These are phyloP conservation scores for Symbiodinium natans DNA, from an alignment of 73 alveolate species.

Conservation along the genomic window DNA sequence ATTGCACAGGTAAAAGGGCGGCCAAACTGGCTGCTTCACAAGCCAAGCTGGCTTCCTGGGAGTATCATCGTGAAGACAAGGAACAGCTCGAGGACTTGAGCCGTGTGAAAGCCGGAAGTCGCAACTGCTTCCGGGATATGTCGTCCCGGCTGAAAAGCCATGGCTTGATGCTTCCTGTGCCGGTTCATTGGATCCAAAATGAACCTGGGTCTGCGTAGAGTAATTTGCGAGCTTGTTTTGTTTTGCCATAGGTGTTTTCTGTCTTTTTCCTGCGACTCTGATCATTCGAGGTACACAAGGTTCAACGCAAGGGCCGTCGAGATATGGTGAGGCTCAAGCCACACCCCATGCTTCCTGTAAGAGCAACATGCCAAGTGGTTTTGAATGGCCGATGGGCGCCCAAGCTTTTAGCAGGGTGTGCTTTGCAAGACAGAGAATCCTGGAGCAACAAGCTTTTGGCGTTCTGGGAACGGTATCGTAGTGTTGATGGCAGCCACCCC, in stretches of 20 bases:
- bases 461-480: background rate
- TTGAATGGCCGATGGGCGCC: background rate
- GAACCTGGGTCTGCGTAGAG: background rate
- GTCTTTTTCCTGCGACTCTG: no score
- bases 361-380: background rate
- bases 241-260: no score
- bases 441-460: background rate
- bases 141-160: background rate
- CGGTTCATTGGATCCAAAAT: background rate
- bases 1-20: background rate
- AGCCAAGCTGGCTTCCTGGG: background rate
- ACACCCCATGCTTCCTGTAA: conserved; percentile 7
- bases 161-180: conserved; percentile 26
- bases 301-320: background rate
- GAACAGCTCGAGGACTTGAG: background rate
- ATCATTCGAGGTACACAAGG: background rate
- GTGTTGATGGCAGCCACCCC: background rate
- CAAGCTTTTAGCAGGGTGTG: background rate
- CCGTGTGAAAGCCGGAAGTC: background rate
- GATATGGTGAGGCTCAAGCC: background rate
- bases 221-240: no score
- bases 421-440: background rate
- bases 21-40: background rate
- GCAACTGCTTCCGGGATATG: conserved; percentile 22
- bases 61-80: background rate